Evolutionary conservation across 1,284 basidiomycete genomes (phyloP).

Genomic region (Vanrija sp.): DNA sequence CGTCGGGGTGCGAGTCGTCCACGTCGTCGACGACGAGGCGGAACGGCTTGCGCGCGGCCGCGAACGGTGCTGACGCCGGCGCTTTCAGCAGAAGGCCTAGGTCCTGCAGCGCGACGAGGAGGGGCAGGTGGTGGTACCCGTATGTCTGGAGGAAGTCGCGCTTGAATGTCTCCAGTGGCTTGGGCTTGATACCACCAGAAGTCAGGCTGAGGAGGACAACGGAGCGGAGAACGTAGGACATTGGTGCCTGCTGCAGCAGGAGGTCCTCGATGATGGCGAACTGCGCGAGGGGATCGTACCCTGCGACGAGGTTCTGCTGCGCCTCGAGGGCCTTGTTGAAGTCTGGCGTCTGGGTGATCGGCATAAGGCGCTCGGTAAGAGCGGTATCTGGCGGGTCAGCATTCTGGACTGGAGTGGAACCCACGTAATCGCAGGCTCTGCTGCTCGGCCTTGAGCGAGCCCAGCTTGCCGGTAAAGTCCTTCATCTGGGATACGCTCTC

Average conservation of each 20-base stretch:
- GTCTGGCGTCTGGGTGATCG: slow-evolving; percentile 75
- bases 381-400: slow-evolving; percentile 70
- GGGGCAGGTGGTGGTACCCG: slow-evolving; percentile 82
- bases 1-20: slow-evolving; percentile 68
- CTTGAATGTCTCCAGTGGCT: slow-evolving; percentile 81
- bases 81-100: slow-evolving; percentile 59
- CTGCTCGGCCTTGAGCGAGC: slow-evolving; percentile 86
- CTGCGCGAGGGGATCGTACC: slow-evolving; percentile 74
- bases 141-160: slow-evolving; percentile 91
- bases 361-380: slow-evolving; percentile 84
- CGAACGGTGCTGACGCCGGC: slow-evolving; percentile 56
- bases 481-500: slow-evolving; percentile 88
- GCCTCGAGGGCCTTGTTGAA: slow-evolving; percentile 93
- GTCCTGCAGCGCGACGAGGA: slow-evolving; percentile 73
- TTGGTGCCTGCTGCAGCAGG: slow-evolving; percentile 74
- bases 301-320: slow-evolving; percentile 92
- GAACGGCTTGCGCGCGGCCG: slow-evolving; percentile 72
- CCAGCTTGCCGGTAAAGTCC: slow-evolving; percentile 92
- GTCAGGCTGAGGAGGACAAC: slow-evolving; percentile 82
- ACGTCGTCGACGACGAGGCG: slow-evolving; percentile 86
- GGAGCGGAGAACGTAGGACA: slow-evolving; percentile 71
- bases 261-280: slow-evolving; percentile 78
- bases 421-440: slow-evolving; percentile 80
- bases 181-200: slow-evolving; percentile 78
- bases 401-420: too few species aligned